Evolutionary conservation across 768 basidiomycete genomes (phyloP).

Genomic region (Mycena capillaripes): DNA sequence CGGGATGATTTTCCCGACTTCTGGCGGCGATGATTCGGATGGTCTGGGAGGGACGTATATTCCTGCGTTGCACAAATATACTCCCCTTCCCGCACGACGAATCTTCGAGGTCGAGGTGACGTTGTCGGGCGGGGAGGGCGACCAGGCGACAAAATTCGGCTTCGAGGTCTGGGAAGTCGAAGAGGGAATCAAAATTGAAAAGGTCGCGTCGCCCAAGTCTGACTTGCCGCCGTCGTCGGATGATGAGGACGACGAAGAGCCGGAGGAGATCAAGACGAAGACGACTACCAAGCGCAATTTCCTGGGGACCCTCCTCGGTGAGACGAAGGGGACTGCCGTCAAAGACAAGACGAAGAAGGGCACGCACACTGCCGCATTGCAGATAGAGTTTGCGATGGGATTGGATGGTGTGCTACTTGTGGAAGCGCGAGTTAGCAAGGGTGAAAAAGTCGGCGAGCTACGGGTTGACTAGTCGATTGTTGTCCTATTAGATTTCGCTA

Average conservation of each 20-base stretch:
- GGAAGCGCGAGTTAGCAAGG: conserved; percentile 49
- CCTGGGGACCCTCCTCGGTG: conserved; percentile 59
- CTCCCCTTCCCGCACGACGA: conserved; percentile 77
- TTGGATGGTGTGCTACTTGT: conserved; percentile 55
- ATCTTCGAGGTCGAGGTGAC: conserved; percentile 70
- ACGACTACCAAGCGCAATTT: conserved; percentile 67
- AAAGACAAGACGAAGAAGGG: conserved; percentile 59
- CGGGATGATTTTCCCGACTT: conserved; percentile 75
- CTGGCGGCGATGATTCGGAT: conserved; percentile 52
- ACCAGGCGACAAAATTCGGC: conserved; percentile 62
- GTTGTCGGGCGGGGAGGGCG: conserved; percentile 47
- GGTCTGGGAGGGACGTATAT: conserved; percentile 75
- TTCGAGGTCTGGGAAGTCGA: conserved; percentile 86
- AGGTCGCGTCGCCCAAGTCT: conserved; percentile 60
- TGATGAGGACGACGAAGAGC: conserved; percentile 73
- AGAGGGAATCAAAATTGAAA: conserved; percentile 76
- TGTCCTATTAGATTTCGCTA: neutral
- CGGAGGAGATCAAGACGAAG: conserved; percentile 74
- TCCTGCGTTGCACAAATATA: conserved; percentile 77
- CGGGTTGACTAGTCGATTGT: conserved; percentile 24
- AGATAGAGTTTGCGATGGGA: conserved; percentile 57
- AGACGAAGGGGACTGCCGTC: conserved; percentile 57
- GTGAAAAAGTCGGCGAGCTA: conserved; percentile 34
- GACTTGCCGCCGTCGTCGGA: conserved; percentile 56
- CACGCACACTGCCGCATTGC: conserved; percentile 65